Conservation (phyloP, 2,329 filamentous ascomycete genomes). For the Monilinia fructigena region DNA sequence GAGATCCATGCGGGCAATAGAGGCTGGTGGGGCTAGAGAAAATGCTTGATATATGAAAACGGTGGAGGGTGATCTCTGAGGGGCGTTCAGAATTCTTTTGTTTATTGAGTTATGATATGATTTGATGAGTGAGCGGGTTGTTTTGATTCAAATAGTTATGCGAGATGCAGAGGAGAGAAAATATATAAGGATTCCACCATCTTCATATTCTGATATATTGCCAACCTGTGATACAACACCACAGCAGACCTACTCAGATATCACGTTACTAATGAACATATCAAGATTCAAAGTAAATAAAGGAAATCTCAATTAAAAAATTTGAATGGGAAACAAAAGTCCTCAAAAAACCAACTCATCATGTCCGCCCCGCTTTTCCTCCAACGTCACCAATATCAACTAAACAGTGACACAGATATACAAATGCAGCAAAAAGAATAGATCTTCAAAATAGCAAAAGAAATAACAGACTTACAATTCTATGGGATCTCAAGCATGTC, state of each 20-base stretch:
- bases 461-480: no score
- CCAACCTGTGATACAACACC: neutral
- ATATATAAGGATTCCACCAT: neutral
- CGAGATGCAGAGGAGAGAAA: neutral
- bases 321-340: neutral
- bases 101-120: conserved; percentile 2
- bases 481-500: no score
- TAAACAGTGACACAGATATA: neutral
- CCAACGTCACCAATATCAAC: no score
- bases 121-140: conserved; percentile 8
- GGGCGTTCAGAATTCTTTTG: conserved; percentile 6
- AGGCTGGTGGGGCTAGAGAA: neutral
- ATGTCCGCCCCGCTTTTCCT: no score
- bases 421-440: neutral
- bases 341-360: neutral
- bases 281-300: neutral
- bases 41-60: conserved; percentile 6
- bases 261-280: neutral
- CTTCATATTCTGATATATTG: neutral
- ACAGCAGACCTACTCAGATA: neutral
- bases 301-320: neutral
- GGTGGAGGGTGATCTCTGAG: neutral
- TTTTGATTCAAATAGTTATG: conserved; percentile 4
- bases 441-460: no score
- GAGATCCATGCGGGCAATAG: neutral